A percentile compares a stretch with the other conserved stretches of the same genome.
These are phyloP conservation scores for Polychaeton citri DNA, from an alignment of 2,329 filamentous ascomycete genomes.

Conservation along the genomic window DNA sequence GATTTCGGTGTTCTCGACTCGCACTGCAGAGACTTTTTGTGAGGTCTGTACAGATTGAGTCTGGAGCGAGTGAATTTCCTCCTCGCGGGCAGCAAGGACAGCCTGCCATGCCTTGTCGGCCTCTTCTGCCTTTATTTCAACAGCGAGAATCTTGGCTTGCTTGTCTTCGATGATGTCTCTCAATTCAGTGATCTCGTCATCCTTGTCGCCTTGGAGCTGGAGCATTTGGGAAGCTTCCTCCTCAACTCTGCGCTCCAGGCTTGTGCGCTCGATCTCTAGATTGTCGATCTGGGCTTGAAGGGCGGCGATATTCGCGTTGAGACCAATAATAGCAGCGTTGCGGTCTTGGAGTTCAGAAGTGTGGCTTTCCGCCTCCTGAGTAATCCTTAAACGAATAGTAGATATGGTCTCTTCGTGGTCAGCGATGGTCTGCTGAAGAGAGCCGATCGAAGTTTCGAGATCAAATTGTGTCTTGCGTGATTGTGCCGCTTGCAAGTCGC, in stretches of 20 bases:
- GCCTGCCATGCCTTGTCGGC: slow-evolving; percentile 29
- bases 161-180: slow-evolving; percentile 18
- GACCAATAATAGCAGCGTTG: slow-evolving; percentile 18
- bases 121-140: slow-evolving; percentile 18
- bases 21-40: slow-evolving; percentile 13
- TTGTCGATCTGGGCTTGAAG: slow-evolving; percentile 9
- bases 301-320: slow-evolving; percentile 14
- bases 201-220: slow-evolving; percentile 18
- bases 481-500: slow-evolving; percentile 8
- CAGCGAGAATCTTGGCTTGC: slow-evolving; percentile 19
- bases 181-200: slow-evolving; percentile 19
- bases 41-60: slow-evolving; percentile 12
- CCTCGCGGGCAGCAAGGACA: slow-evolving; percentile 24
- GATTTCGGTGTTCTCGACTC: slow-evolving; percentile 14
- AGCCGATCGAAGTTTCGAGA: slow-evolving; percentile 13
- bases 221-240: slow-evolving; percentile 23
- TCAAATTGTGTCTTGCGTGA: slow-evolving; percentile 11
- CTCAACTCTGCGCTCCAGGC: slow-evolving; percentile 22
- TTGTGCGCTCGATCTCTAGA: slow-evolving; percentile 15
- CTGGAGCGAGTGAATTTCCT: slow-evolving; percentile 24
- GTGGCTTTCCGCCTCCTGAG: slow-evolving; percentile 13
- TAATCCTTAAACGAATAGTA: slow-evolving; percentile 12
- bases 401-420: slow-evolving; percentile 13
- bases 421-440: slow-evolving; percentile 12
- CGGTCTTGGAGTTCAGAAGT: slow-evolving; percentile 20